Percentiles rank a stretch among this genome's conserved stretches.
phyloP scores from a whole-genome alignment of 2,329 filamentous ascomycete genomes.

The Aspergillus udagawae region DNA sequence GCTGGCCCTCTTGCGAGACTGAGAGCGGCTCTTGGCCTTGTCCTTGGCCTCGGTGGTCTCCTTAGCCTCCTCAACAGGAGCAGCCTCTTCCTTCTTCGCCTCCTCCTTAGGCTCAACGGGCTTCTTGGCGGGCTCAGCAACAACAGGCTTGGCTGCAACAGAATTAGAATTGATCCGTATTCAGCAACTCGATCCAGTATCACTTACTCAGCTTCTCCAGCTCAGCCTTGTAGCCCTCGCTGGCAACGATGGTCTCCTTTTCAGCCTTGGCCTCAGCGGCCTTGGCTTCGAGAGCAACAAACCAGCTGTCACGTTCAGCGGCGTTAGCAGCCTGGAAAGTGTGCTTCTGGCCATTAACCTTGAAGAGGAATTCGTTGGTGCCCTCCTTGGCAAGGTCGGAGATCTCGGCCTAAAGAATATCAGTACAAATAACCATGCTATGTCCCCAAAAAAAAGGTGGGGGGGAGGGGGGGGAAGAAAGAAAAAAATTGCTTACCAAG shows the following conservation, averaged over 20 bases:
- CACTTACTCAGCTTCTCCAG: slow-evolving; percentile 65
- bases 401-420: slow-evolving; percentile 55
- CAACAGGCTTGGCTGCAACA: slow-evolving; percentile 29
- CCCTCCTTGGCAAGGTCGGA: slow-evolving; percentile 73
- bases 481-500: slow-evolving; percentile 59
- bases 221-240: slow-evolving; percentile 84
- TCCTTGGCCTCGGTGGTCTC: slow-evolving; percentile 27
- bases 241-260: slow-evolving; percentile 67
- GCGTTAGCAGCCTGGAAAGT: slow-evolving; percentile 75
- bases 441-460: too few species aligned
- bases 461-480: too few species aligned
- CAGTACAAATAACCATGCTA: neutral
- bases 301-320: slow-evolving; percentile 88
- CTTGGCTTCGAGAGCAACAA: slow-evolving; percentile 76
- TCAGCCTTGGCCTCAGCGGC: slow-evolving; percentile 80
- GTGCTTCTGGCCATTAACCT: slow-evolving; percentile 84
- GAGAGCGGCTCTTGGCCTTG: slow-evolving; percentile 56
- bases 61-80: slow-evolving; percentile 45
- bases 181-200: neutral
- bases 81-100: slow-evolving; percentile 39
- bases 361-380: slow-evolving; percentile 78
- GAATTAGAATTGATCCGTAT: slow-evolving; percentile 15
- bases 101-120: slow-evolving; percentile 25
- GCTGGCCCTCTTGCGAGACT: slow-evolving; percentile 56
- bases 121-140: slow-evolving; percentile 22